phyloP scores from a whole-genome alignment of 441 rosid species.

The Pelargonium australe region DNA sequence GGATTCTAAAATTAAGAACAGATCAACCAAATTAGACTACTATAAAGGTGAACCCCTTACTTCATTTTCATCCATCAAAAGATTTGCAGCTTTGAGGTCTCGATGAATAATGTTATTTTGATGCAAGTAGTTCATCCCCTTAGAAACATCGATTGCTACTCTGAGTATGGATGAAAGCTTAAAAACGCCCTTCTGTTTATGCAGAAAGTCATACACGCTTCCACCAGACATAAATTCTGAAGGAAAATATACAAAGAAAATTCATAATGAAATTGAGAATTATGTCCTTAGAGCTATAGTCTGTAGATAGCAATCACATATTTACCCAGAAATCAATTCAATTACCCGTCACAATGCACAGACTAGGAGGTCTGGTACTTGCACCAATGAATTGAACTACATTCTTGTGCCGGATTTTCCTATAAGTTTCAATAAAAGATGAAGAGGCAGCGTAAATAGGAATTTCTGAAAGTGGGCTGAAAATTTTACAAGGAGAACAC shows the following conservation, averaged over 20 bases:
- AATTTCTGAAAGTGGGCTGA: slow-evolving; percentile 15
- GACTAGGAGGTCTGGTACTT: slow-evolving; percentile 51
- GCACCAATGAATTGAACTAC: slow-evolving; percentile 64
- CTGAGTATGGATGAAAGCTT: slow-evolving; percentile 44
- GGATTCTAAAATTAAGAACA: not conserved
- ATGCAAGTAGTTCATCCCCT: slow-evolving; percentile 59
- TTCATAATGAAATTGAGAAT: slow-evolving; percentile 4
- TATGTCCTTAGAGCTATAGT: slow-evolving; percentile 5
- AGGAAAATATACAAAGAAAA: slow-evolving; percentile 15
- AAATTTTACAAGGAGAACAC: not conserved
- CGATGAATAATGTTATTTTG: slow-evolving; percentile 50
- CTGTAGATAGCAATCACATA: not conserved
- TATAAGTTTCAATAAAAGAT: slow-evolving; percentile 26
- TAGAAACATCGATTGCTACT: slow-evolving; percentile 54
- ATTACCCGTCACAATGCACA: slow-evolving; percentile 62
- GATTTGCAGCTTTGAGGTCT: slow-evolving; percentile 63
- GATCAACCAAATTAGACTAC: not conserved
- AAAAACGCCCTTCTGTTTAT: slow-evolving; percentile 42
- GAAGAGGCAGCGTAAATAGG: slow-evolving; percentile 10
- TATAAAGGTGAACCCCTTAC: slow-evolving; percentile 36
- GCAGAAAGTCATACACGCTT: slow-evolving; percentile 61
- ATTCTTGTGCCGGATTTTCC: slow-evolving; percentile 61
- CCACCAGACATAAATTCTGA: slow-evolving; percentile 68
- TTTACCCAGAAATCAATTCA: slow-evolving; percentile 7
- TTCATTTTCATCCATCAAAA: slow-evolving; percentile 62